Conservation (phyloP, 2,329 filamentous ascomycete genomes). For the Dactylella cylindrospora region DNA sequence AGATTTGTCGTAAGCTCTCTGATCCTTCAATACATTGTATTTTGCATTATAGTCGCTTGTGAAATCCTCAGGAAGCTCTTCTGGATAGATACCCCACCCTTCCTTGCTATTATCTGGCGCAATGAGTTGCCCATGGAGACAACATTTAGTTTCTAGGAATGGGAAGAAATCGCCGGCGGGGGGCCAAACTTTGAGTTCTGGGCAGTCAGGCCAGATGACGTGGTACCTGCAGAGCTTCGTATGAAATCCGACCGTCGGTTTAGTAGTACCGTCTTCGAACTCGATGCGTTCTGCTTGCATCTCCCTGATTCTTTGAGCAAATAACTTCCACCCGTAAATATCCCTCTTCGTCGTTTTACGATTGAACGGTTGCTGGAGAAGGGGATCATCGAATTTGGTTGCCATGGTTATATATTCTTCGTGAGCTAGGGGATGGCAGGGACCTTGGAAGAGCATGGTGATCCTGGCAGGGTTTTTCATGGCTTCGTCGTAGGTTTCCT, state of each 20-base stretch:
- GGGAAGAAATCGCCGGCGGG: slow-evolving; percentile 12
- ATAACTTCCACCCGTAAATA: too few species aligned
- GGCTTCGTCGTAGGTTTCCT: not conserved
- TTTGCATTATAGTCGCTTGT: slow-evolving; percentile 1
- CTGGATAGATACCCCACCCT: slow-evolving; percentile 3
- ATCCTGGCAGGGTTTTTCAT: slow-evolving; percentile 20
- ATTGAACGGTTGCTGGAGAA: slow-evolving; percentile 4
- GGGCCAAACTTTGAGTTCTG: slow-evolving; percentile 7
- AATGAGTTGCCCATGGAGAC: slow-evolving; percentile 5
- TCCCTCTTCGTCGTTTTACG: not conserved
- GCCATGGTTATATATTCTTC: slow-evolving; percentile 8
- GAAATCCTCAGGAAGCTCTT: slow-evolving; percentile 9
- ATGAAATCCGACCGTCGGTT: slow-evolving; percentile 22
- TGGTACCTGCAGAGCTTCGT: slow-evolving; percentile 36
- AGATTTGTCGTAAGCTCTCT: too few species aligned
- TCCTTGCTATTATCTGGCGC: not conserved
- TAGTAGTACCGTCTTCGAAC: slow-evolving; percentile 1
- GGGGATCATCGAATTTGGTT: slow-evolving; percentile 12
- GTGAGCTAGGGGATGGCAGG: not conserved
- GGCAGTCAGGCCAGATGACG: slow-evolving; percentile 27
- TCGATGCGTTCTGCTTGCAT: not conserved
- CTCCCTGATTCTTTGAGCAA: too few species aligned
- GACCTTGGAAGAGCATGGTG: slow-evolving; percentile 21
- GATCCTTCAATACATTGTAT: not conserved
- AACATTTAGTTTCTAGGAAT: slow-evolving; percentile 17